Base-by-base conservation (phyloP, 176 grass and related monocot genomes). In the Eragrostis nindensis region DNA sequence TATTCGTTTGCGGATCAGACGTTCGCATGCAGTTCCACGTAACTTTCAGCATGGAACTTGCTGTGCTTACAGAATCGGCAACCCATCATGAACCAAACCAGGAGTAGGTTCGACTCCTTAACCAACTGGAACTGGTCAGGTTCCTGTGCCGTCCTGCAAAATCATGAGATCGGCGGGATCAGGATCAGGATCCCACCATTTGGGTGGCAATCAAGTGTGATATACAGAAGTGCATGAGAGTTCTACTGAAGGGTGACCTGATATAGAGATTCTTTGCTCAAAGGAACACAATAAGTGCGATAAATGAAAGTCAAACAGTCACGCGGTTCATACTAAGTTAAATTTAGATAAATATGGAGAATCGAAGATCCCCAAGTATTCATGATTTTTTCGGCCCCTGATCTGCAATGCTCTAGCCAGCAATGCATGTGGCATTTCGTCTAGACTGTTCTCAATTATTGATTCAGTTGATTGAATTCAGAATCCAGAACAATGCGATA, bases 171-270 rank as follows among this genome's bases (percentile, higher is more conserved):
- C 32, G 0, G n/a, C 56, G 52, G 21, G 30, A 2, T n/a, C n/a
- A n/a, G n/a, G 39, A 77, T 75, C 77, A 25, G 19, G 18, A 82
- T 64, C 38, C 64, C 36, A 46, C 36, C 47, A 59, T 46, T 48
- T 30, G n/a, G n/a, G n/a, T n/a, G 25, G 62, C 17, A 69, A 62
- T 42, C 16, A 63, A 19, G 14, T 49, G 61, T 15, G 41, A n/a
- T n/a, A n/a, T n/a, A n/a, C n/a, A n/a, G n/a, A 60, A 52, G 30
- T 16, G 16, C 10, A 1, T 24, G 85, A 76, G 1, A 53, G 53
- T 38, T 22, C n/a, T n/a, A n/a, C n/a, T n/a, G n/a, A n/a, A n/a
- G n/a, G n/a, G n/a, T n/a, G n/a, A n/a, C n/a, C n/a, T n/a, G n/a
- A n/a, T n/a, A n/a, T n/a, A n/a, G n/a, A n/a, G n/a, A n/a, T n/a